phyloP scores from a whole-genome alignment of 257 asterid genomes.

The Gardenia jasminoides region DNA sequence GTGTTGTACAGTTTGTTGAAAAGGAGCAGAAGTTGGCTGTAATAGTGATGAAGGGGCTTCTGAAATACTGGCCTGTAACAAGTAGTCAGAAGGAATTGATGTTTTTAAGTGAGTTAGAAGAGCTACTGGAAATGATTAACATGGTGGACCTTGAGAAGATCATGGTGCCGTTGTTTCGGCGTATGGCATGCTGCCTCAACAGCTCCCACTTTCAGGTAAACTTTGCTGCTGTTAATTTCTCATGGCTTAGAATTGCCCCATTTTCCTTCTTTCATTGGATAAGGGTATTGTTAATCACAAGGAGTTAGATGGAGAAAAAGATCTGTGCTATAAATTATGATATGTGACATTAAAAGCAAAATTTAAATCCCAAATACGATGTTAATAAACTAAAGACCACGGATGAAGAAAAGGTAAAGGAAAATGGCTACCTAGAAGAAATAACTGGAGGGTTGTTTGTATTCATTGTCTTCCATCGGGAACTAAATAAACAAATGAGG shows the following conservation, averaged over 20 bases:
- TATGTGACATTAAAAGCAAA: neutral
- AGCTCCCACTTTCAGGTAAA: slow-evolving; percentile 50
- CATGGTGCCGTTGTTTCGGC: slow-evolving; percentile 43
- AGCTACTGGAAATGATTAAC: slow-evolving; percentile 42
- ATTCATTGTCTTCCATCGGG: neutral
- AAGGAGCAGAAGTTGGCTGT: slow-evolving; percentile 45
- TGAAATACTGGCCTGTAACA: slow-evolving; percentile 48
- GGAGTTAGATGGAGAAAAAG: neutral
- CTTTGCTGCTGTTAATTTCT: neutral
- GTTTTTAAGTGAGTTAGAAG: slow-evolving; percentile 50
- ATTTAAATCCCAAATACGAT: neutral
- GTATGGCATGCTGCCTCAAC: slow-evolving; percentile 40
- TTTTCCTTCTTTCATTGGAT: neutral
- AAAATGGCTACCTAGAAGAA: neutral
- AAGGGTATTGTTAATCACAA: neutral
- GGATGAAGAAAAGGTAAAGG: neutral
- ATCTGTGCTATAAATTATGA: neutral
- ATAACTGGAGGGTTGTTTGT: neutral
- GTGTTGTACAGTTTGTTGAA: slow-evolving; percentile 46
- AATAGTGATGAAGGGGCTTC: slow-evolving; percentile 32
- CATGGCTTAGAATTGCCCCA: no score
- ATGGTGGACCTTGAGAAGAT: slow-evolving; percentile 43
- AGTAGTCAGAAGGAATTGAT: slow-evolving; percentile 48
- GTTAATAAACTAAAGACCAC: neutral
- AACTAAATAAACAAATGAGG: neutral